Evolutionary conservation across 805 yeast genomes (phyloP), one percentile per base, ranked within the genome.

Genomic region (Kuraishia floccosa): DNA sequence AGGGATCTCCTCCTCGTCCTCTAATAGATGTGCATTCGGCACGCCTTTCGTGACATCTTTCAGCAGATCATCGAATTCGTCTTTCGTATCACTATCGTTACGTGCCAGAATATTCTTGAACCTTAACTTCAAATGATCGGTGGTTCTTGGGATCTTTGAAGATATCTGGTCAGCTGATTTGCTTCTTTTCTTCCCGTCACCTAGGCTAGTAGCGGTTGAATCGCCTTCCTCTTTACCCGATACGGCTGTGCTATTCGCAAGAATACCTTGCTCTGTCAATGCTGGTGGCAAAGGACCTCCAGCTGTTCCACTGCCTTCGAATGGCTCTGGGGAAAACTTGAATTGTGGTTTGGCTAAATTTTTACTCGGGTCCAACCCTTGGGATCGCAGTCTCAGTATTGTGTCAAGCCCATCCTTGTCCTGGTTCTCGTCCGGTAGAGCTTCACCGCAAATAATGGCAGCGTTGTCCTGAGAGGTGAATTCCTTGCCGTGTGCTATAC

Each of bases 381-480:
- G 52, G 16, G 46, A 49, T 28, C 41, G 48, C 33, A 71, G 40
- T 19, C 46, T 49, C 17, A 48, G 49, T 6, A 68, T 24, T 1
- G 54, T 46, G 20, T 60, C 56, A 3, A 56, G 41, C 0, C 76
- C 76, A 22, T 68, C 65, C 22, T 66, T 63, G 35, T 68, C 78
- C 41, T 76, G 84, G 40, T 76, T 76, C 11, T 57, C 55, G 14
- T 59, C 65, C 0, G 68, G 70, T 26, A 74, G 46, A 1, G 68
- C 58, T 24, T 63, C 66, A 16, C 84, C 85, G 48, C 84, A 77
- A 15, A 61, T 62, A 38, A 75, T 51, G 0, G 87, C 85, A 2
- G 91, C 87, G 10, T 77, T 67, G 38, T 77, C 85, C 43, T 80
- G 89, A 6, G 79, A 71, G 5, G 76, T 66, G 39, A 68, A 80